A percentile compares a stretch with the other conserved stretches of the same genome.
These are phyloP conservation scores for Mortierella sp. DNA, from an alignment of 371 early-diverging fungal genomes.

Conservation along the genomic window DNA sequence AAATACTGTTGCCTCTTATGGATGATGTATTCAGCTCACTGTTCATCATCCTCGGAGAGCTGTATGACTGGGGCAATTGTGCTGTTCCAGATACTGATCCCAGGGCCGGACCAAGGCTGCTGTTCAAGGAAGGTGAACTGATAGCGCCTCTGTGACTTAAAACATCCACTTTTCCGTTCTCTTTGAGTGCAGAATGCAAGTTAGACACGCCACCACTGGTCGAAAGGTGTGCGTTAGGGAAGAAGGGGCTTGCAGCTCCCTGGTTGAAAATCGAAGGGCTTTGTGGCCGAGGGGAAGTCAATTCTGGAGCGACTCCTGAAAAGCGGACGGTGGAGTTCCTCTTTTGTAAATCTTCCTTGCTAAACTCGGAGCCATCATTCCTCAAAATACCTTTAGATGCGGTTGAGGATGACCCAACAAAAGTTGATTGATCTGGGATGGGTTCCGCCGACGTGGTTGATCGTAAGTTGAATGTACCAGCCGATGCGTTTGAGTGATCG, in stretches of 20 bases:
- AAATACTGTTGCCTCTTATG: constrained; percentile 13
- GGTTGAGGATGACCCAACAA: not conserved
- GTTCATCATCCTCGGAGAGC: constrained; percentile 22
- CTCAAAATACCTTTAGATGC: constrained; percentile 20
- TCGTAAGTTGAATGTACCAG: not conserved
- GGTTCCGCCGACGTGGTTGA: constrained; percentile 2
- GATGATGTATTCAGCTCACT: constrained; percentile 16
- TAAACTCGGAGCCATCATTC: constrained; percentile 24
- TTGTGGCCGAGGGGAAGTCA: constrained; percentile 22
- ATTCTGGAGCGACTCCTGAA: constrained; percentile 16
- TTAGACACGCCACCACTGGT: constrained; percentile 18
- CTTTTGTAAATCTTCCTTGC: constrained; percentile 20
- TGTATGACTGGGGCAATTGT: constrained; percentile 15
- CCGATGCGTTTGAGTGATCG: not conserved
- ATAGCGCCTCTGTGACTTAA: constrained; percentile 26
- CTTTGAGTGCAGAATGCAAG: constrained; percentile 33
- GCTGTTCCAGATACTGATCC: constrained; percentile 46
- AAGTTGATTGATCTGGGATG: constrained; percentile 1
- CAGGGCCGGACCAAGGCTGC: constrained; percentile 48
- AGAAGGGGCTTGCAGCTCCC: constrained; percentile 18
- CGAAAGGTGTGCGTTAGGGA: constrained; percentile 14
- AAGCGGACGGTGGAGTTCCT: constrained; percentile 35
- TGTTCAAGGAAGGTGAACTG: constrained; percentile 21
- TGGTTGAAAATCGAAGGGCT: constrained; percentile 39
- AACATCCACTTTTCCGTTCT: constrained; percentile 35